Conservation (phyloP, 176 grass and related monocot genomes). For the Elaeis guineensis region DNA sequence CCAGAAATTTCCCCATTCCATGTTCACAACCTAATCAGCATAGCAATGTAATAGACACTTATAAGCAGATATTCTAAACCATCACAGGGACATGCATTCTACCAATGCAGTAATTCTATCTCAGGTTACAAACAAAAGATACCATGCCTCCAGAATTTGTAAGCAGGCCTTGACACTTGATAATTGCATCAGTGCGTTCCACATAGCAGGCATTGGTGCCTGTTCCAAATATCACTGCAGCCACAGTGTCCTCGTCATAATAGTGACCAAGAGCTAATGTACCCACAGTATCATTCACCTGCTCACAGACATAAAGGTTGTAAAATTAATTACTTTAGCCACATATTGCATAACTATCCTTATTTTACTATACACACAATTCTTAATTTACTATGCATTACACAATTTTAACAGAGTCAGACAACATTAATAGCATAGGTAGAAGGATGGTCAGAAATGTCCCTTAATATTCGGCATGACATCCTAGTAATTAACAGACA, state of each 20-base stretch:
- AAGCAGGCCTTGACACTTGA: conserved; percentile 83
- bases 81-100: too few species aligned
- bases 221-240: conserved; percentile 79
- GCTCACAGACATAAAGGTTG: conserved; percentile 2
- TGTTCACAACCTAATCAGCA: conserved; percentile 74
- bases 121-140: conserved; percentile 30
- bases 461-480: too few species aligned
- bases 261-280: conserved; percentile 92
- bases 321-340: too few species aligned
- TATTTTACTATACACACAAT: too few species aligned
- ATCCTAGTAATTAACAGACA: too few species aligned
- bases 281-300: conserved; percentile 95
- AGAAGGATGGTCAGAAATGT: too few species aligned
- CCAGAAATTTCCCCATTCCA: conserved; percentile 99
- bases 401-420: too few species aligned
- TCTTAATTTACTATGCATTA: too few species aligned
- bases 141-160: conserved; percentile 90
- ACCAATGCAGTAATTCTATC: conserved; percentile 16
- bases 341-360: too few species aligned
- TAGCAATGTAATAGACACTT: conserved; percentile 4
- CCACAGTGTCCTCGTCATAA: conserved; percentile 74
- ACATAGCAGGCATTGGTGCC: conserved; percentile 96
- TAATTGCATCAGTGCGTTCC: conserved; percentile 88
- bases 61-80: not conserved
- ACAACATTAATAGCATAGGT: too few species aligned